Evolutionary conservation across 202 grass and related monocot genomes (phyloP), one percentile per base, ranked within the genome.

Genomic region (Schoenoplectus triqueter): DNA sequence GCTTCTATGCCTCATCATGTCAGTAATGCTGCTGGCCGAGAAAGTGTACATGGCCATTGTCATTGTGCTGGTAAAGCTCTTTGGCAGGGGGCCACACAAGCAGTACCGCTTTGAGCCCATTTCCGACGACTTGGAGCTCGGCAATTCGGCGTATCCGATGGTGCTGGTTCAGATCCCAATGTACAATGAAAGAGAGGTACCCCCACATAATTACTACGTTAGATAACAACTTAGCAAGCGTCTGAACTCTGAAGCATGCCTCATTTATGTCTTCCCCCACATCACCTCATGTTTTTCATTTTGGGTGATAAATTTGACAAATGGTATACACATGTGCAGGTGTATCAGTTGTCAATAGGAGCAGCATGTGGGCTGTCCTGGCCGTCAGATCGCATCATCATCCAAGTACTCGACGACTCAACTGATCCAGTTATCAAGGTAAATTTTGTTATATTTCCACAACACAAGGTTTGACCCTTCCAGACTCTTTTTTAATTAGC

Each of bases 361-460:
- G 95, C 95, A 63, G 95, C 89, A 40, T 94, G 95, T 66, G 95
- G 86, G 64, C 76, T 97, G 17, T 86, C 90, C 3, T 94, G 92
- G 92, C 92, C 95, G 86, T 89, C 92, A 64, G 92, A 94, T 69
- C 95, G 95, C 50, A 86, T 97, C 80, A 80, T 97, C 81, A 89
- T 97, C 82, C 95, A 97, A 89, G 95, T 97, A 66, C 92, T 97
- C 14, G 95, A 97, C 83, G 95, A 97, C 86, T 97, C 95, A 69
- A 97, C 95, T 0, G 95, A 97, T 52, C 91, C 91, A 44, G 86
- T 64, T 13, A 81, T 92, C 65, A 97, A 93, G 92, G 95, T 92
- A 87, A 54, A 10, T n/a, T 66, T 52, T 10, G 2, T 39, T 14
- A 8, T 19, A 69, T 18, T 72, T 47, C 5, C 50, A 8, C 1